Evolutionary conservation across 164 flowering plant genomes (phyloP).

Genomic region (Chimonanthus salicifolius): DNA sequence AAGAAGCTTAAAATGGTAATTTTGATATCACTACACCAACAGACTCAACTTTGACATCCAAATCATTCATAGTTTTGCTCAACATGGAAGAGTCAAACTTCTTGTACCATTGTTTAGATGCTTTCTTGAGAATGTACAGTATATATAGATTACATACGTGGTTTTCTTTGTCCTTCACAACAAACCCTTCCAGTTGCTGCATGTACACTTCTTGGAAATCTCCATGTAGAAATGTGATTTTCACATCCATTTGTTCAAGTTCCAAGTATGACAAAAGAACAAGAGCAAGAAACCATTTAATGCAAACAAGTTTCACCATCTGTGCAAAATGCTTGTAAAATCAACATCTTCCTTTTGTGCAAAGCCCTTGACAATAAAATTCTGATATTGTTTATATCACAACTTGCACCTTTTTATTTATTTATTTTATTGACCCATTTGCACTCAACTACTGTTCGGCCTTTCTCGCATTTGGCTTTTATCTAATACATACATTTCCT

Average conservation of each 20-base stretch:
- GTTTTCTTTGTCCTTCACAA: neutral
- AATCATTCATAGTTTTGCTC: neutral
- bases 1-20: no score
- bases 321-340: neutral
- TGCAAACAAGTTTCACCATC: neutral
- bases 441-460: neutral
- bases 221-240: neutral
- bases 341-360: neutral
- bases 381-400: neutral
- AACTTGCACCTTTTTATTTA: no score
- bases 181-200: neutral
- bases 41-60: no score
- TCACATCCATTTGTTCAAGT: neutral
- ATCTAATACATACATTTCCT: neutral
- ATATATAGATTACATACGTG: neutral
- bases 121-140: neutral
- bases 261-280: neutral
- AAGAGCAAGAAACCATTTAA: neutral
- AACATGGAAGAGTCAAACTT: neutral
- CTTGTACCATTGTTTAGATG: neutral
- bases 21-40: no score
- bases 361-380: neutral
- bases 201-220: neutral
- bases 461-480: neutral
- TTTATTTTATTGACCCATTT: neutral